These are phyloP conservation scores for Melaleuca quinquenervia DNA, from an alignment of 345 rosid species.

Conservation along the genomic window DNA sequence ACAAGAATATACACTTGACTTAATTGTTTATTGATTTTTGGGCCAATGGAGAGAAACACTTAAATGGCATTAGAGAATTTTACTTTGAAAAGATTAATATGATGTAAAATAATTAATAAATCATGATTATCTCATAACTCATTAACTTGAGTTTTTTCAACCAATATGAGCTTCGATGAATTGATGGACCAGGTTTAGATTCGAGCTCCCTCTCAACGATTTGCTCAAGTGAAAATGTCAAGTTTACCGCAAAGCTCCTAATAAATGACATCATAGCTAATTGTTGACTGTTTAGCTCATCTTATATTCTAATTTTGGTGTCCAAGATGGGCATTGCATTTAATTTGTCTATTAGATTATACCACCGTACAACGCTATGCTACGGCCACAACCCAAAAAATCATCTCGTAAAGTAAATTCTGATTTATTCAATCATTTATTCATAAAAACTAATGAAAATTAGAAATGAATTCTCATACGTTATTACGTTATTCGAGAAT, in stretches of 20 bases:
- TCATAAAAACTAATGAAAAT: neutral
- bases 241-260: neutral
- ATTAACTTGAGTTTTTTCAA: neutral
- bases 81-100: neutral
- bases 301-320: neutral
- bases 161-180: neutral
- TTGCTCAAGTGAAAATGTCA: accelerated
- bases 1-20: neutral
- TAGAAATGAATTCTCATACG: neutral
- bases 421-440: neutral
- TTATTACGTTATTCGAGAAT: neutral
- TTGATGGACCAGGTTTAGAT: neutral
- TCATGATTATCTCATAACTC: accelerated
- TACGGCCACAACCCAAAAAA: accelerated
- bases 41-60: accelerated
- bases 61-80: neutral
- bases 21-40: neutral
- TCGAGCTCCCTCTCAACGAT: neutral
- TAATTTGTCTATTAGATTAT: neutral
- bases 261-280: neutral
- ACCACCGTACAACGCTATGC: accelerated
- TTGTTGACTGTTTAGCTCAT: accelerated
- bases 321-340: neutral
- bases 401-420: accelerated
- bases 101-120: accelerated